Evolutionary conservation across 2,329 filamentous ascomycete genomes (phyloP).

Genomic region (Capronia epimyces): DNA sequence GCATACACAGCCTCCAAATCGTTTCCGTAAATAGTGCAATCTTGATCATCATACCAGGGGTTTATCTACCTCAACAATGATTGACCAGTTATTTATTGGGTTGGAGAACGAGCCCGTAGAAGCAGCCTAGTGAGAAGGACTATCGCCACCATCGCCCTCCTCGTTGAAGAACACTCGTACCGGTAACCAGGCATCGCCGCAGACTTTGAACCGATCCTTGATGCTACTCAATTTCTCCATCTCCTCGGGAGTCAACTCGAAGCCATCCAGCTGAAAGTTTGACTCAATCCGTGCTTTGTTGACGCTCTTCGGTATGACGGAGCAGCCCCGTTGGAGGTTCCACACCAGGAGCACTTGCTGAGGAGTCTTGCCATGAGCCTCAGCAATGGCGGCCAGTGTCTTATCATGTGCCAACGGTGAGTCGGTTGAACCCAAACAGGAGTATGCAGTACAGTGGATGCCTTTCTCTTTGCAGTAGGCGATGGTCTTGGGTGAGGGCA

Average conservation of each 20-base stretch:
- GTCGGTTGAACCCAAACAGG: constrained; percentile 65
- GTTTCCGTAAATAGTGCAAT: too few relatives aligned
- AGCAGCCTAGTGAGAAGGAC: constrained; percentile 16
- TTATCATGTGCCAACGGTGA: constrained; percentile 59
- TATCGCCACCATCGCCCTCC: constrained; percentile 23
- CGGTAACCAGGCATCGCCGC: constrained; percentile 57
- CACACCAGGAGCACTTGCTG: constrained; percentile 75
- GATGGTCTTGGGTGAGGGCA: constrained; percentile 73
- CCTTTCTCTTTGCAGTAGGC: constrained; percentile 66
- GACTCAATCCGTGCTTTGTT: constrained; percentile 66
- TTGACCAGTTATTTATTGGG: too few relatives aligned
- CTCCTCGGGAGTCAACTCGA: constrained; percentile 67
- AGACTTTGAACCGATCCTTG: constrained; percentile 76
- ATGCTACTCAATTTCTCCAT: constrained; percentile 62
- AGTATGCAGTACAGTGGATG: constrained; percentile 63
- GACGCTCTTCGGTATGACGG: constrained; percentile 80
- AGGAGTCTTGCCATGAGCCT: constrained; percentile 28
- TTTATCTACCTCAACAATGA: too few relatives aligned
- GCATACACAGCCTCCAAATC: too few relatives aligned
- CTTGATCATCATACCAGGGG: too few relatives aligned
- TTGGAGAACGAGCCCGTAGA: too few relatives aligned
- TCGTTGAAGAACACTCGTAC: constrained; percentile 67
- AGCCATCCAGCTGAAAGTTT: constrained; percentile 73
- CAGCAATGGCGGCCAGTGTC: constrained; percentile 26
- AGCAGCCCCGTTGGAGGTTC: constrained; percentile 65